Percentiles rank a stretch among this genome's conserved stretches.
phyloP scores from a whole-genome alignment of 73 alveolate genomes.

The Tetrahymena thermophila region DNA sequence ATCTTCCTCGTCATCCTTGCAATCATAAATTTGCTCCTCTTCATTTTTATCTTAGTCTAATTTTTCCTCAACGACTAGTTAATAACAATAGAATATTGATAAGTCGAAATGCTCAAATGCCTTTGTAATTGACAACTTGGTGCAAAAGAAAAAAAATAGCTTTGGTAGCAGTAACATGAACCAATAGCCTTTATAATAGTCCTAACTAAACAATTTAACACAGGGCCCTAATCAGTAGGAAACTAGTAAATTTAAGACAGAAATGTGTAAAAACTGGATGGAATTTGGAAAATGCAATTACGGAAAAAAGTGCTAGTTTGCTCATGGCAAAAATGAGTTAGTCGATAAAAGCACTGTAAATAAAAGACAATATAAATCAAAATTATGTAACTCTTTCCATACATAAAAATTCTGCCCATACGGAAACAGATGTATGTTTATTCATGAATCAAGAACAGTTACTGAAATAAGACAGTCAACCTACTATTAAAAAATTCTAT shows the following conservation, averaged over 20 bases:
- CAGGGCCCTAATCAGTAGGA: not conserved
- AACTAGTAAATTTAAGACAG: slow-evolving; percentile 80
- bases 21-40: not conserved
- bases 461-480: slow-evolving; percentile 43
- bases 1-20: not conserved
- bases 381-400: slow-evolving; percentile 69
- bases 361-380: slow-evolving; percentile 70
- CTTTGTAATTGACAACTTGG: not conserved
- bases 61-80: not conserved
- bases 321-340: slow-evolving; percentile 85
- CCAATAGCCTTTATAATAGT: not conserved
- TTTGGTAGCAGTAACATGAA: not conserved
- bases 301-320: slow-evolving; percentile 86
- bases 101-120: not conserved
- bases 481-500: not conserved
- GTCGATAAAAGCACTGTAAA: slow-evolving; percentile 51
- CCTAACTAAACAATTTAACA: not conserved
- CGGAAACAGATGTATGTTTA: slow-evolving; percentile 86
- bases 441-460: slow-evolving; percentile 77
- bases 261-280: slow-evolving; percentile 92
- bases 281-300: slow-evolving; percentile 80
- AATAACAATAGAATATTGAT: not conserved
- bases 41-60: not conserved
- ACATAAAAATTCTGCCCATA: slow-evolving; percentile 69
- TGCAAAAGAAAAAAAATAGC: not conserved